Conservation (phyloP, 192 early-diverging fungal genomes). For the Backusella sp. region DNA sequence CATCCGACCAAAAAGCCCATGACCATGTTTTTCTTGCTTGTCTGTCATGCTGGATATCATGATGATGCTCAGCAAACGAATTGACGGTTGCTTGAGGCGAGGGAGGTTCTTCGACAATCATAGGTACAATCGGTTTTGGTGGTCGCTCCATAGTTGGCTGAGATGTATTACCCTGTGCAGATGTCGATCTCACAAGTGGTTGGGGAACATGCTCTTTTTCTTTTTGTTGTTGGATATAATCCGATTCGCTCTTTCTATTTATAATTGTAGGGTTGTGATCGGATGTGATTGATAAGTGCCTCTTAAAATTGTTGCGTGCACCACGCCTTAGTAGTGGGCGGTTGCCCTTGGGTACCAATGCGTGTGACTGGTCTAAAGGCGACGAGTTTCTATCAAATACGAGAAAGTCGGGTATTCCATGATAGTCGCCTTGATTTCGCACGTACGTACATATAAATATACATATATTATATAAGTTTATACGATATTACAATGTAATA, state of each 20-base stretch:
- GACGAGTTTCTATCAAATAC: constrained; percentile 46
- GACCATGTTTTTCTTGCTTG: constrained; percentile 3
- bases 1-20: constrained; percentile 20
- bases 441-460: not conserved
- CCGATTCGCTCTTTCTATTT: constrained; percentile 15
- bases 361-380: constrained; percentile 39
- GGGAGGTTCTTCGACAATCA: not conserved
- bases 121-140: not conserved
- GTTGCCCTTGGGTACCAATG: constrained; percentile 39
- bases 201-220: not conserved
- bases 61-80: not conserved
- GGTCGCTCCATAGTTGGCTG: not conserved
- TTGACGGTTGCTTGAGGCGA: not conserved
- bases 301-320: constrained; percentile 52
- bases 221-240: not conserved
- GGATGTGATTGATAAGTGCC: constrained; percentile 41
- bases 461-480: not conserved
- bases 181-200: not conserved
- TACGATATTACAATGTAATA: not conserved
- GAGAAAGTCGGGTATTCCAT: constrained; percentile 4
- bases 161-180: not conserved
- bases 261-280: not conserved
- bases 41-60: not conserved
- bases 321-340: constrained; percentile 41
- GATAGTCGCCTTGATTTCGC: not conserved